Percentiles rank a stretch among this genome's conserved stretches.
Evolutionary conservation across 371 early-diverging fungal species (phyloP).

Genomic region (Mortierella sp.): DNA sequence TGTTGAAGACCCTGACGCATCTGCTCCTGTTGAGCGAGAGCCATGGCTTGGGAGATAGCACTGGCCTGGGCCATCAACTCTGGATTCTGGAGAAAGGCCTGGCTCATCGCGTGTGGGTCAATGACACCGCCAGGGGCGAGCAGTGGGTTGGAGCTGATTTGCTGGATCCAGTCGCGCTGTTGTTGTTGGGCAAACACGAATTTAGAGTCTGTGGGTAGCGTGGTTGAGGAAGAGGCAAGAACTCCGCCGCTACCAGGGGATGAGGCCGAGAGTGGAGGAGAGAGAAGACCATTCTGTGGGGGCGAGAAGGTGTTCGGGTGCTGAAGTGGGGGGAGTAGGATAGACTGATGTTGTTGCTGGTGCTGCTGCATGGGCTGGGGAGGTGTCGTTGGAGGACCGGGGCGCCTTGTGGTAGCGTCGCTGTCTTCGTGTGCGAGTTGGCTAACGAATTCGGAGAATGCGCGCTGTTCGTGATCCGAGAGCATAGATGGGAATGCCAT

Average conservation of each 20-base stretch:
- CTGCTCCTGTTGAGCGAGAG: slow-evolving; percentile 46
- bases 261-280: slow-evolving; percentile 4
- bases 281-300: neutral
- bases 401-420: slow-evolving; percentile 8
- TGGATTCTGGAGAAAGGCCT: slow-evolving; percentile 47
- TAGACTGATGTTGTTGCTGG: slow-evolving; percentile 10
- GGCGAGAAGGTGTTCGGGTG: neutral
- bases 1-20: slow-evolving; percentile 29
- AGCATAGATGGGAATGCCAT: slow-evolving; percentile 45
- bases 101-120: slow-evolving; percentile 51
- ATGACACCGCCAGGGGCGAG: slow-evolving; percentile 40
- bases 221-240: slow-evolving; percentile 8
- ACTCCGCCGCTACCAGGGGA: neutral
- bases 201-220: slow-evolving; percentile 3
- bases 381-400: slow-evolving; percentile 1
- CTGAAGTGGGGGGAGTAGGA: neutral
- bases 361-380: slow-evolving; percentile 8
- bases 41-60: slow-evolving; percentile 52
- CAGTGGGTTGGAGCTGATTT: slow-evolving; percentile 33
- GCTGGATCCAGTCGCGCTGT: slow-evolving; percentile 44
- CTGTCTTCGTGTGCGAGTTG: slow-evolving; percentile 43
- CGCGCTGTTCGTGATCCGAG: slow-evolving; percentile 51
- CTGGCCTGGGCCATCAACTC: slow-evolving; percentile 51
- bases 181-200: slow-evolving; percentile 5
- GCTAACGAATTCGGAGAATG: slow-evolving; percentile 43